Evolutionary conservation across 2,329 filamentous ascomycete genomes (phyloP).

Genomic region (Monilinia aucupariae): DNA sequence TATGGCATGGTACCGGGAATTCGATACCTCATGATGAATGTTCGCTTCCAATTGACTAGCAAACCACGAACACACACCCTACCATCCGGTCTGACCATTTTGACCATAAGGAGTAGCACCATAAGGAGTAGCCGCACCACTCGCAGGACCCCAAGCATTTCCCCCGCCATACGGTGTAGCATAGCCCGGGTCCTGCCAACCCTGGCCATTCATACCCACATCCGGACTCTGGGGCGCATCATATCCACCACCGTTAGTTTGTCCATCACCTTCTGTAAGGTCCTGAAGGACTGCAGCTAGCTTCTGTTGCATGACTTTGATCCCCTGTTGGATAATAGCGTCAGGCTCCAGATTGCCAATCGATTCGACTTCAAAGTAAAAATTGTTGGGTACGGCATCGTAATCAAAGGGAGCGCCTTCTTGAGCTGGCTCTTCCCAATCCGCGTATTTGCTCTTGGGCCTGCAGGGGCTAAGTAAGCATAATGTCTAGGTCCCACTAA

Average conservation of each 20-base stretch:
- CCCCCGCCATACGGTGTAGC: constrained; percentile 63
- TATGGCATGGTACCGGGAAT: background rate
- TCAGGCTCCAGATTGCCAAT: constrained; percentile 86
- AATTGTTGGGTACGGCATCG: constrained; percentile 74
- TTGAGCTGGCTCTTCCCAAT: constrained; percentile 71
- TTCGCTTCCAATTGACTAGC: background rate
- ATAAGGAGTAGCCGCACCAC: constrained; percentile 50
- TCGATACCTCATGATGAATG: background rate
- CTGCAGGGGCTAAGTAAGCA: constrained; percentile 38
- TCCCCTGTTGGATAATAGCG: constrained; percentile 79
- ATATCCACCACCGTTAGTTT: constrained; percentile 43
- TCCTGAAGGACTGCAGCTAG: constrained; percentile 72
- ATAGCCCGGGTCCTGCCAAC: constrained; percentile 58
- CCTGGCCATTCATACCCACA: constrained; percentile 47
- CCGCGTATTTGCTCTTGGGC: constrained; percentile 76
- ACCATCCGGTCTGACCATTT: constrained; percentile 29
- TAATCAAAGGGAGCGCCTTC: constrained; percentile 88
- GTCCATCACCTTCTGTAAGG: constrained; percentile 52
- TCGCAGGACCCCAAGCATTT: constrained; percentile 60
- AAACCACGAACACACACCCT: background rate
- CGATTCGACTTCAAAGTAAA: constrained; percentile 92
- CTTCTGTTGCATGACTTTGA: constrained; percentile 84
- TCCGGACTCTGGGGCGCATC: constrained; percentile 62
- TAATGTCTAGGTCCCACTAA: constrained; percentile 18
- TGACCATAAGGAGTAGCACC: constrained; percentile 58